A percentile compares a stretch with the other conserved stretches of the same genome.
Evolutionary conservation across 1,139 yeast species (phyloP).

Genomic region (Protomyces pachydermus): DNA sequence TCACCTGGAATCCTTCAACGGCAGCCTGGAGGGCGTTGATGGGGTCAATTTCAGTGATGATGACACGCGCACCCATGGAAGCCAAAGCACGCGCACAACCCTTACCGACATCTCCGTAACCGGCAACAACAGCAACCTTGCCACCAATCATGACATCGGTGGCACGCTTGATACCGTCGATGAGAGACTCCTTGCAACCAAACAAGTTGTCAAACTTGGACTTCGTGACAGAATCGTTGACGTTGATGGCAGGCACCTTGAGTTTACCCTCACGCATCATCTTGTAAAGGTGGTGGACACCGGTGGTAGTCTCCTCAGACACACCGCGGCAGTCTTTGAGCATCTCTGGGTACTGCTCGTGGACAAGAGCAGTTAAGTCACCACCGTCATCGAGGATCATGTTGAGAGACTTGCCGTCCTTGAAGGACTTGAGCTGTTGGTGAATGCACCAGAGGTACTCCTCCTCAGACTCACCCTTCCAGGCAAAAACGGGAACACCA

Average conservation of each 20-base stretch:
- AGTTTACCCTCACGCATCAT: constrained; percentile 83
- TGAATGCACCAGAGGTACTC: constrained; percentile 99
- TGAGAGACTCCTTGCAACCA: constrained; percentile 99
- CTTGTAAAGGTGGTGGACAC: constrained; percentile 99
- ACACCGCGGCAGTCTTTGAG: constrained; percentile 91
- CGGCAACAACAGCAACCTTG: constrained; percentile 98
- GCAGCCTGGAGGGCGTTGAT: constrained; percentile 99
- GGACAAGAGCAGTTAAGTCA: constrained; percentile 94
- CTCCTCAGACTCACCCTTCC: constrained; percentile 99
- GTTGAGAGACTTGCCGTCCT: constrained; percentile 93
- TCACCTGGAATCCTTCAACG: constrained; percentile 97
- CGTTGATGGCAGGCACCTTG: constrained; percentile 99
- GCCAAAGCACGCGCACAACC: constrained; percentile 99
- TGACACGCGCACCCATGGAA: constrained; percentile 99
- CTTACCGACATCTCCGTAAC: constrained; percentile 99
- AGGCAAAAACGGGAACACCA: constrained; percentile 99
- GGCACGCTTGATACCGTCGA: constrained; percentile 99
- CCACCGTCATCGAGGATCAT: constrained; percentile 99
- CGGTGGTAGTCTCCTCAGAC: constrained; percentile 99
- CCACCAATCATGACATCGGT: constrained; percentile 99
- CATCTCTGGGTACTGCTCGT: constrained; percentile 98
- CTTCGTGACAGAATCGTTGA: constrained; percentile 98
- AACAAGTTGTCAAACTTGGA: constrained; percentile 99
- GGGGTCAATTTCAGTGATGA: constrained; percentile 97
- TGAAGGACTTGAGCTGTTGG: constrained; percentile 98